These are phyloP conservation scores for Talaromyces sp. DNA, from an alignment of 2,329 filamentous ascomycete genomes.

Conservation along the genomic window DNA sequence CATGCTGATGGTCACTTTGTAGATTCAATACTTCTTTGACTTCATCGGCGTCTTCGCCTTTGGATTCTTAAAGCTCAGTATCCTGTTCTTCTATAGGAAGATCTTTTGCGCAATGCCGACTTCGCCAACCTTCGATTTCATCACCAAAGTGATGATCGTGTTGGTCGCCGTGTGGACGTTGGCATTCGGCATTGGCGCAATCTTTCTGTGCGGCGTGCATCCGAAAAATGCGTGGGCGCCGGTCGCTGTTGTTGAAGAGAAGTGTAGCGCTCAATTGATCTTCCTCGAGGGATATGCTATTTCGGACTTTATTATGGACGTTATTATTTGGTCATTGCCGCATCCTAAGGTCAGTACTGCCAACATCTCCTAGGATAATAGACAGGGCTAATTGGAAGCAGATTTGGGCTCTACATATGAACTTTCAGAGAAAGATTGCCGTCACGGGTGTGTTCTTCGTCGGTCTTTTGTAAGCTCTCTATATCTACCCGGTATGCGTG, in stretches of 20 bases:
- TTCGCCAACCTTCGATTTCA: not conserved
- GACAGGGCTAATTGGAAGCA: not conserved
- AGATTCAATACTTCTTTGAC: not conserved
- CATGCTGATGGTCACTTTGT: not conserved
- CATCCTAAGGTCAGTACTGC: not conserved
- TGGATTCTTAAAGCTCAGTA: not conserved
- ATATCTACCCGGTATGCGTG: not conserved
- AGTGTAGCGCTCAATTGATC: not conserved
- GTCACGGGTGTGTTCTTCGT: not conserved
- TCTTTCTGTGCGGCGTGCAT: not conserved
- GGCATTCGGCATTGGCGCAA: not conserved
- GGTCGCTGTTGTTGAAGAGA: not conserved
- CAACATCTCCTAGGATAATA: not conserved
- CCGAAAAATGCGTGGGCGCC: conserved; percentile 1
- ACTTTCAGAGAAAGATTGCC: not conserved
- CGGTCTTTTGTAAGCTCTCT: not conserved
- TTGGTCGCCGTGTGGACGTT: not conserved
- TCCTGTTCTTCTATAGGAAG: not conserved
- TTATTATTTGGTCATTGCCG: not conserved
- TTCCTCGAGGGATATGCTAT: conserved; percentile 3
- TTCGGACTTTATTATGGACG: not conserved
- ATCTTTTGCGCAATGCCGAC: not conserved
- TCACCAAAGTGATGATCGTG: not conserved
- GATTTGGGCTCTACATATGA: not conserved
- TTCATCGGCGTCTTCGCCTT: not conserved